phyloP scores from a whole-genome alignment of 805 yeast genomes.

The Starmerella stellata region DNA sequence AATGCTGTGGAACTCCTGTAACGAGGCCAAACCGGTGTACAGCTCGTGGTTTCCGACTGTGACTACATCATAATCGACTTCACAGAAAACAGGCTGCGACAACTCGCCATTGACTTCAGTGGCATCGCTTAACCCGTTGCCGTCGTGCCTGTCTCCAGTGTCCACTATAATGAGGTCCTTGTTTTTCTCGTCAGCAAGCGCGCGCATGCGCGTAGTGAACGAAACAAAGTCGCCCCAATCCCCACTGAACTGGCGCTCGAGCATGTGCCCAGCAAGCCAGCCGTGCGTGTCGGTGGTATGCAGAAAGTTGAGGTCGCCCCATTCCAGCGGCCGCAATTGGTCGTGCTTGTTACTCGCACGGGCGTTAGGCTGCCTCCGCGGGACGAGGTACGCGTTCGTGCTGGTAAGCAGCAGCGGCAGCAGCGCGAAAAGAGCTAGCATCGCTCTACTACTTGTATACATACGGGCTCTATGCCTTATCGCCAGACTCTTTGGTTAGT shows the following conservation, averaged over 20 bases:
- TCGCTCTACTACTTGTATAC: too few species aligned
- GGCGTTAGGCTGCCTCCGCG: slow-evolving; percentile 9
- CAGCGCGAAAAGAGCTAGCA: neutral
- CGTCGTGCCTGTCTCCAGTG: slow-evolving; percentile 86
- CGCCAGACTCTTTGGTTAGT: too few species aligned
- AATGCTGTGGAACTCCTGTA: slow-evolving; percentile 38
- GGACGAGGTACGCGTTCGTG: neutral
- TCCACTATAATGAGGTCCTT: slow-evolving; percentile 59
- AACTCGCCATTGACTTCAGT: slow-evolving; percentile 48
- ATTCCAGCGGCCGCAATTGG: slow-evolving; percentile 33
- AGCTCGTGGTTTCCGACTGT: slow-evolving; percentile 86
- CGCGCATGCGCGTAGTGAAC: slow-evolving; percentile 36
- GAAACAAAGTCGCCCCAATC: slow-evolving; percentile 90
- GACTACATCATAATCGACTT: slow-evolving; percentile 49
- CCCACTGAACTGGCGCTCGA: slow-evolving; percentile 39
- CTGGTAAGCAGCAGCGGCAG: neutral
- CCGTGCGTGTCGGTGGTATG: slow-evolving; percentile 96
- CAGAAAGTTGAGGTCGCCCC: slow-evolving; percentile 65
- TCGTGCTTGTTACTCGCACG: slow-evolving; percentile 6
- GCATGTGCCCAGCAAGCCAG: slow-evolving; percentile 81
- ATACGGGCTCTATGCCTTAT: too few species aligned
- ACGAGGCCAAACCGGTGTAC: slow-evolving; percentile 45
- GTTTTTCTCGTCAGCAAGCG: slow-evolving; percentile 27
- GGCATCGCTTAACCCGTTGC: slow-evolving; percentile 66
- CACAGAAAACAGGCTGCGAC: slow-evolving; percentile 43